These are phyloP conservation scores for Aspergillus quadrilineatus DNA, from an alignment of 2,329 filamentous ascomycete species.

Conservation along the genomic window DNA sequence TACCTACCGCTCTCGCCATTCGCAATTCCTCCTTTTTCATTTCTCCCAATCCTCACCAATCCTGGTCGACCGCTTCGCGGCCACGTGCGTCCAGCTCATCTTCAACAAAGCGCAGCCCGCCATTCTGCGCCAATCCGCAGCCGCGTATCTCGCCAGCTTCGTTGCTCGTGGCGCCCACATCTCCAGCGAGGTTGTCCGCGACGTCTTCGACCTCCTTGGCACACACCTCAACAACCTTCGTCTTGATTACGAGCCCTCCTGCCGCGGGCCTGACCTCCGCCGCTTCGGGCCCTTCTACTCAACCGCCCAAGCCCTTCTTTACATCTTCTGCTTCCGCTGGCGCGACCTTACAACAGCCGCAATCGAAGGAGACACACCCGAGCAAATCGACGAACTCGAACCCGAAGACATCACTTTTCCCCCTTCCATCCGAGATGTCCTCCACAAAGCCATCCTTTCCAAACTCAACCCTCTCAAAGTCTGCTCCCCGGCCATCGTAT, in stretches of 20 bases:
- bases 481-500: constrained; percentile 84
- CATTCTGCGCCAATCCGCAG: constrained; percentile 76
- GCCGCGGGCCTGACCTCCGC: constrained; percentile 79
- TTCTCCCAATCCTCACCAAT: constrained; percentile 80
- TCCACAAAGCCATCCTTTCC: constrained; percentile 78
- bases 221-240: constrained; percentile 74
- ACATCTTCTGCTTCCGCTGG: constrained; percentile 98
- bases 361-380: constrained; percentile 54
- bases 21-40: constrained; percentile 94
- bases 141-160: constrained; percentile 91
- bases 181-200: constrained; percentile 70
- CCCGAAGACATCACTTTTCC: constrained; percentile 76
- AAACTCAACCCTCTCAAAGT: constrained; percentile 94
- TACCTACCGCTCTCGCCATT: constrained; percentile 86
- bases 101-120: constrained; percentile 69
- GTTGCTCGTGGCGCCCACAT: constrained; percentile 86
- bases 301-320: constrained; percentile 82
- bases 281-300: constrained; percentile 84
- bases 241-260: constrained; percentile 67
- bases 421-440: constrained; percentile 67
- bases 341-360: constrained; percentile 72
- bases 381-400: constrained; percentile 54
- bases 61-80: constrained; percentile 79
- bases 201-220: constrained; percentile 77
- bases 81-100: constrained; percentile 70